Percentiles rank a stretch among this genome's conserved stretches.
Conservation (phyloP, 192 early-diverging fungal genomes). For the Coemansia sp. region DNA sequence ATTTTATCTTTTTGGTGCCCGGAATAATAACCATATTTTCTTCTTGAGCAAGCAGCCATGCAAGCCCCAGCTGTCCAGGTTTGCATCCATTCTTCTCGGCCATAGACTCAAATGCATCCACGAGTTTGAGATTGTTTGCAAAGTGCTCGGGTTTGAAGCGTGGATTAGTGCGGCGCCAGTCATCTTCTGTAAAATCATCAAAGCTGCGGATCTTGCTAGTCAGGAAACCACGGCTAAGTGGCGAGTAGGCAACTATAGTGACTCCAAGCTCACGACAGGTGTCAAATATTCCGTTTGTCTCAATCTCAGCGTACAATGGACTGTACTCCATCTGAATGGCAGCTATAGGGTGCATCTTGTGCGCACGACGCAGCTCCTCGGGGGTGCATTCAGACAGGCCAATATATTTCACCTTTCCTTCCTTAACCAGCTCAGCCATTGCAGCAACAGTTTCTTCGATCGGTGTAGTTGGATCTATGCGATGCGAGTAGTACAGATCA, state of each 20-base stretch:
- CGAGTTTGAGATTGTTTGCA: slow-evolving; percentile 61
- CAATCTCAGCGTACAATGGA: slow-evolving; percentile 64
- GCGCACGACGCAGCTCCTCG: slow-evolving; percentile 61
- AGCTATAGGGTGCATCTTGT: slow-evolving; percentile 70
- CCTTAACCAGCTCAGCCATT: slow-evolving; percentile 67
- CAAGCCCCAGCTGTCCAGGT: slow-evolving; percentile 58
- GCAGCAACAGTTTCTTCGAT: slow-evolving; percentile 65
- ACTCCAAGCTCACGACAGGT: slow-evolving; percentile 74
- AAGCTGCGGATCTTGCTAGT: slow-evolving; percentile 57
- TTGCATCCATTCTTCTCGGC: slow-evolving; percentile 60
- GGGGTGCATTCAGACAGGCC: slow-evolving; percentile 64
- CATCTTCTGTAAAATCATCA: slow-evolving; percentile 58
- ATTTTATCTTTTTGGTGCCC: slow-evolving; percentile 57
- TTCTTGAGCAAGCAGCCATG: slow-evolving; percentile 65
- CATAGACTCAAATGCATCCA: slow-evolving; percentile 52
- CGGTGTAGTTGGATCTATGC: slow-evolving; percentile 60
- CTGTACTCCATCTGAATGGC: slow-evolving; percentile 56
- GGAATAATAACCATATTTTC: slow-evolving; percentile 57
- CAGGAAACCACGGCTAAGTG: slow-evolving; percentile 70
- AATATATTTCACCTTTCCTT: slow-evolving; percentile 65
- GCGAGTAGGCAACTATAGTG: slow-evolving; percentile 72
- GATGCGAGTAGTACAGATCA: slow-evolving; percentile 68
- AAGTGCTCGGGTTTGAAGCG: slow-evolving; percentile 66
- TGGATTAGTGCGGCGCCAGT: slow-evolving; percentile 56
- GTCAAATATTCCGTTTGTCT: slow-evolving; percentile 66